A percentile compares a stretch with the other conserved stretches of the same genome.
Conservation (phyloP, 2,329 filamentous ascomycete genomes). For the Microdochium nivale region DNA sequence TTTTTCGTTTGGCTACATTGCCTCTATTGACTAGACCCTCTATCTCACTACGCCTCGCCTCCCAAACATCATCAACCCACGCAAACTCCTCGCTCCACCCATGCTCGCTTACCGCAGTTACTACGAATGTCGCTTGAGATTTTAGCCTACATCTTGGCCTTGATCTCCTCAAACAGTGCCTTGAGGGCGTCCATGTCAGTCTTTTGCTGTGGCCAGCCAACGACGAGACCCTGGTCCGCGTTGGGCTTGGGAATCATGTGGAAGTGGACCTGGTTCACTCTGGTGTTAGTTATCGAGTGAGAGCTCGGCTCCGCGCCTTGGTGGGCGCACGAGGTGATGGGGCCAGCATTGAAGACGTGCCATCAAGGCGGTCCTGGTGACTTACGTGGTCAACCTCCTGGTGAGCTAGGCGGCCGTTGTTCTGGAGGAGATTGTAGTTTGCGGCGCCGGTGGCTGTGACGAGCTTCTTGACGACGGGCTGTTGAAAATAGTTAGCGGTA, state of each 20-base stretch:
- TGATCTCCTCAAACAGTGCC: slow-evolving; percentile 72
- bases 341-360: too few species aligned
- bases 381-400: slow-evolving; percentile 86
- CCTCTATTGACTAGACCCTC: too few species aligned
- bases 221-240: slow-evolving; percentile 65
- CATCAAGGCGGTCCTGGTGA: slow-evolving; percentile 8
- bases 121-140: background rate
- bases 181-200: slow-evolving; percentile 78
- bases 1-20: too few species aligned
- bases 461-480: slow-evolving; percentile 81
- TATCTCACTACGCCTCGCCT: too few species aligned
- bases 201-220: slow-evolving; percentile 70
- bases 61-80: background rate
- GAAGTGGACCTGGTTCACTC: slow-evolving; percentile 66
- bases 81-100: background rate
- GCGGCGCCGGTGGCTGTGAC: slow-evolving; percentile 64
- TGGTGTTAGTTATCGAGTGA: background rate
- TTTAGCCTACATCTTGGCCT: slow-evolving; percentile 68
- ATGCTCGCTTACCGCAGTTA: background rate
- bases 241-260: slow-evolving; percentile 98
- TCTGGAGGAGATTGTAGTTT: slow-evolving; percentile 93
- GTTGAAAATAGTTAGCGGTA: background rate
- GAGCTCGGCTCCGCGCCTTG: too few species aligned
- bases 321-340: too few species aligned
- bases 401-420: slow-evolving; percentile 87